These are phyloP conservation scores for Rubroboletus satanas DNA, from an alignment of 768 basidiomycete genomes.

Conservation along the genomic window DNA sequence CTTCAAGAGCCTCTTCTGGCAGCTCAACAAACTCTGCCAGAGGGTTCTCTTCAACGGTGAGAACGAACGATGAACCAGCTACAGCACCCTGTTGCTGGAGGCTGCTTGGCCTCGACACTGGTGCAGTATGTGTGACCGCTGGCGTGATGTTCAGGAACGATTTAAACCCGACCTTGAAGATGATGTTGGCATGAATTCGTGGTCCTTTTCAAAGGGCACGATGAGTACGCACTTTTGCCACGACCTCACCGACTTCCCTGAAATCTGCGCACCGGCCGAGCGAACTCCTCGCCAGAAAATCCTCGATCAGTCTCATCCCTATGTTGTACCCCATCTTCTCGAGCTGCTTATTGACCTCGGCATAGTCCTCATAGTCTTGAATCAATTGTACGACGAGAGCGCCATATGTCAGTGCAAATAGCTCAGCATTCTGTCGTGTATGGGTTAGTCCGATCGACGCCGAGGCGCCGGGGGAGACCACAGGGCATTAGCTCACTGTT, in stretches of 20 bases:
- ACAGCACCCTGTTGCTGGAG: conserved; percentile 38
- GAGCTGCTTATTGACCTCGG: conserved; percentile 91
- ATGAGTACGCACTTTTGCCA: conserved; percentile 69
- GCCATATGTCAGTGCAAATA: conserved; percentile 96
- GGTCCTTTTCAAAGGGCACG: background rate
- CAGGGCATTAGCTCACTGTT: conserved; percentile 55
- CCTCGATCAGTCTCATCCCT: conserved; percentile 92
- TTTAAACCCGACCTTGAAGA: conserved; percentile 88
- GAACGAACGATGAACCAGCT: conserved; percentile 63
- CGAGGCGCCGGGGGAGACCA: conserved; percentile 7
- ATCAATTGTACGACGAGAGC: conserved; percentile 97
- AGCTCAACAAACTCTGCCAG: conserved; percentile 96
- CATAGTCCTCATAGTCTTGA: conserved; percentile 98
- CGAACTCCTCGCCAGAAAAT: conserved; percentile 92
- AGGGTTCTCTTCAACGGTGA: conserved; percentile 94
- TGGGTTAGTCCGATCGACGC: conserved; percentile 17
- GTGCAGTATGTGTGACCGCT: conserved; percentile 62
- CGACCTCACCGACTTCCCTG: conserved; percentile 90
- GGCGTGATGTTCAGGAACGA: conserved; percentile 94
- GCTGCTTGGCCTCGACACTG: conserved; percentile 48
- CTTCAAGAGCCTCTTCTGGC: conserved; percentile 88
- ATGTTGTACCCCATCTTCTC: conserved; percentile 99
- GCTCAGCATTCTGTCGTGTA: conserved; percentile 82
- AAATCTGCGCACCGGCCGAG: conserved; percentile 92
- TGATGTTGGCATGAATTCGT: background rate